Evolutionary conservation across 2,329 filamentous ascomycete species (phyloP).

Genomic region (Pseudogymnoascus sp.): DNA sequence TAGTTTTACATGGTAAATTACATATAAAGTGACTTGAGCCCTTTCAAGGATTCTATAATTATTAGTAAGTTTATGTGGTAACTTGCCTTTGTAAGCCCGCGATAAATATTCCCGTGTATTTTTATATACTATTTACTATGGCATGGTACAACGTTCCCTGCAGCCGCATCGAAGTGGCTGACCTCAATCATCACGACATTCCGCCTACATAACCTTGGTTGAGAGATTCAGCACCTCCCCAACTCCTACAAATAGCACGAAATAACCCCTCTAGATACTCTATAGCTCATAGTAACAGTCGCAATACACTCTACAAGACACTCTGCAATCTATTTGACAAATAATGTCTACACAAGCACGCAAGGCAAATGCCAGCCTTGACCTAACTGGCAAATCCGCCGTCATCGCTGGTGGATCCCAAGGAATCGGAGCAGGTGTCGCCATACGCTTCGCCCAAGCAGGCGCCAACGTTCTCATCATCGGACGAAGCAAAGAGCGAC

Average conservation of each 20-base stretch:
- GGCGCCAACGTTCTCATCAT: not conserved
- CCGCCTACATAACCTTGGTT: not conserved
- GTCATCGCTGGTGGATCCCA: not conserved
- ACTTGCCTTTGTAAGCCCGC: not conserved
- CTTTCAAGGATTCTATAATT: not conserved
- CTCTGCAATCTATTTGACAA: not conserved
- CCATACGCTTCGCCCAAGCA: not conserved
- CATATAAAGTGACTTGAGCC: not conserved
- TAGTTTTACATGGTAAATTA: not conserved
- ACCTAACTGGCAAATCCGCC: not conserved
- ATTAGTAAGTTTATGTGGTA: not conserved
- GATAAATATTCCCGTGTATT: not conserved
- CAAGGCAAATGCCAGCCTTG: not conserved
- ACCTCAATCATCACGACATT: not conserved
- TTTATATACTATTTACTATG: not conserved
- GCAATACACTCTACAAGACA: not conserved
- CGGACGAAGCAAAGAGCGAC: not conserved
- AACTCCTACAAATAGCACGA: not conserved
- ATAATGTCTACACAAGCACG: not conserved
- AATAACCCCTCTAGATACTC: not conserved
- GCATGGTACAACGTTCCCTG: not conserved
- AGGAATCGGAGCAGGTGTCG: constrained; percentile 1
- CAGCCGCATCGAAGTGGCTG: no score
- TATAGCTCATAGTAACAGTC: not conserved
- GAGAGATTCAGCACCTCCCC: not conserved